Evolutionary conservation across 1,284 basidiomycete genomes (phyloP), one percentile per base, ranked within the genome.

Genomic region (Trichosporon coremiiforme): DNA sequence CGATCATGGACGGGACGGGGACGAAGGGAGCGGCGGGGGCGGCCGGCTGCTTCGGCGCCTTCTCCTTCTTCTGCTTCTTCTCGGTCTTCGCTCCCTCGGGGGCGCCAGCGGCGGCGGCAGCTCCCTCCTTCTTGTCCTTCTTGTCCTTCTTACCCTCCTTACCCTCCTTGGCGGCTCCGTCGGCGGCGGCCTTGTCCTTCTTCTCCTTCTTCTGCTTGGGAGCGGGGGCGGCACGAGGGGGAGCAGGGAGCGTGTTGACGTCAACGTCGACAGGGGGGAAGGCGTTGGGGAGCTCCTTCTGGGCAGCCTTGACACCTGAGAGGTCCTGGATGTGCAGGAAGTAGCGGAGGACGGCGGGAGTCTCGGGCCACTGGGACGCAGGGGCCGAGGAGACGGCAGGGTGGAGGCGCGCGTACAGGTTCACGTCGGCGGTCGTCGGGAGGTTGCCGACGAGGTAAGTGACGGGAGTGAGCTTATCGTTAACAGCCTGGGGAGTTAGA

Each of bases 1-100:
- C 94, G 77, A 98, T 92, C 94, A 97, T 96, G 63, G 92, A 93
- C 9, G 94, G 95, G 31, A 89, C 84, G 55, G 94, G 93, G 75
- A 91, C 91, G 12, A 90, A 88, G 22, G 88, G 87, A 71, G 91
- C 91, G 67, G 89, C 83, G 38, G 84, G 80, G 1, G 81, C 80
- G 2, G 82, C 71, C 8, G 80, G 77, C 29, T 83, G 74, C 17
- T 78, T 74, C 50, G 76, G 73, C 17, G 76, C 69, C 69, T 77
- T 77, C 68, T 75, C 75, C 73, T 89, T 86, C 80, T 88, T 88
- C 76, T 86, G 86, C 73, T 86, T 83, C 53, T 78, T 76, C 74
- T 86, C 86, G 79, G 88, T 88, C 76, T 86, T 86, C 71, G 85
- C 83, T 29, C 68, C 68, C 47, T 65, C 71, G 45, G 57, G 64